phyloP scores from a whole-genome alignment of 176 grass and related monocot species.

The Rhynchospora pubera region DNA sequence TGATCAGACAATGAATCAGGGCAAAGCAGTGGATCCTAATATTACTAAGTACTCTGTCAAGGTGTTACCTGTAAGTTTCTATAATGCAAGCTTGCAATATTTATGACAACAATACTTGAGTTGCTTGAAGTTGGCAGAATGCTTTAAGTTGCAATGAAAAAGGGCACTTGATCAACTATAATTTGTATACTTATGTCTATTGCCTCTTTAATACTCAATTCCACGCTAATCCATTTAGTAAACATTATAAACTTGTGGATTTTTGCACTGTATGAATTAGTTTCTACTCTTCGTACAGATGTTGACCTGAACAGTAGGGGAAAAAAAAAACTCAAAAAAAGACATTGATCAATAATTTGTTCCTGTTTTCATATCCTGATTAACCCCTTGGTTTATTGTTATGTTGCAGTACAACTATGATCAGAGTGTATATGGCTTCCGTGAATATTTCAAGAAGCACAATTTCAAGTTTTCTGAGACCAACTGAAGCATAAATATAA shows the following conservation, averaged over 20 bases:
- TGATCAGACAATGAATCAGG: conserved; percentile 51
- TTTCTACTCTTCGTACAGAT: not conserved
- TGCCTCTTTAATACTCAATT: not conserved
- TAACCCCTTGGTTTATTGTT: not conserved
- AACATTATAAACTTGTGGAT: not conserved
- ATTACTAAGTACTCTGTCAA: conserved; percentile 81
- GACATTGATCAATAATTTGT: not conserved
- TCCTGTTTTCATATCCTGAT: not conserved
- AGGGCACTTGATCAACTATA: not conserved
- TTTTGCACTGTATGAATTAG: not conserved
- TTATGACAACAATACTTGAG: not conserved
- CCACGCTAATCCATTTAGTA: not conserved
- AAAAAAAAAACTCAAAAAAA: too few relatives aligned
- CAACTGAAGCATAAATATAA: conserved; percentile 23
- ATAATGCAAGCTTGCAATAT: not conserved
- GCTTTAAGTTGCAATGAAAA: not conserved
- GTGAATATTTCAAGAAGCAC: conserved; percentile 80
- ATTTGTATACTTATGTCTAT: not conserved
- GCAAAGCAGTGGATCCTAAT: conserved; percentile 52
- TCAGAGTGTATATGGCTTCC: conserved; percentile 66
- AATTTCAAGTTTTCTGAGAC: conserved; percentile 43
- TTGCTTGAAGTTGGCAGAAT: not conserved
- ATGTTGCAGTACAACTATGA: conserved; percentile 76
- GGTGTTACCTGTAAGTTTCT: conserved; percentile 72
- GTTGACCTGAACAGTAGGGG: not conserved